These are phyloP conservation scores for Trypanosoma platydactyli DNA, from an alignment of 208 protist genomes.

Conservation along the genomic window DNA sequence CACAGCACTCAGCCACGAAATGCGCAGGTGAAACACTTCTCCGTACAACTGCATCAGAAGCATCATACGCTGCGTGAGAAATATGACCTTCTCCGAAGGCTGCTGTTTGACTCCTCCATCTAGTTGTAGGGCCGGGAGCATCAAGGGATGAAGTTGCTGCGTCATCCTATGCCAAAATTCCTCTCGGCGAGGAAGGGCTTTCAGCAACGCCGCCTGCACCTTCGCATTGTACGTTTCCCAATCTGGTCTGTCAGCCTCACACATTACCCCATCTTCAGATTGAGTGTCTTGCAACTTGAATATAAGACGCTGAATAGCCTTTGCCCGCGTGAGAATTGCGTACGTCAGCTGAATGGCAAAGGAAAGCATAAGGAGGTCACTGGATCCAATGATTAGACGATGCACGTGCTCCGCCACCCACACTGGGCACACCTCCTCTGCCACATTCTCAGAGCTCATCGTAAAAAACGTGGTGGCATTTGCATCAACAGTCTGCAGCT, in stretches of 20 bases:
- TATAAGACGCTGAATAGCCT: constrained; percentile 57
- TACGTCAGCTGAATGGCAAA: constrained; percentile 85
- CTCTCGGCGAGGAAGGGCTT: constrained; percentile 72
- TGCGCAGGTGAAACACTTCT: constrained; percentile 75
- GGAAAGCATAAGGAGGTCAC: constrained; percentile 66
- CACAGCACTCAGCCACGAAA: constrained; percentile 77
- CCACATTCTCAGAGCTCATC: constrained; percentile 73
- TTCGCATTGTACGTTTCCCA: constrained; percentile 76
- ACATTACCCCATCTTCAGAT: constrained; percentile 13
- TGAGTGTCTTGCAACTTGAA: constrained; percentile 40
- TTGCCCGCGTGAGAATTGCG: constrained; percentile 72
- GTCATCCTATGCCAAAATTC: constrained; percentile 93
- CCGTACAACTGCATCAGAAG: constrained; percentile 77
- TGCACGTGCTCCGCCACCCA: constrained; percentile 88
- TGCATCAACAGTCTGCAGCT: constrained; percentile 52
- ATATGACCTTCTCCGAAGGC: constrained; percentile 43
- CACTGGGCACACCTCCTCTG: constrained; percentile 76
- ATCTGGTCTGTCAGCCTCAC: constrained; percentile 26
- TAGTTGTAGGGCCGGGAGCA: constrained; percentile 23
- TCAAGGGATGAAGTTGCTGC: constrained; percentile 76
- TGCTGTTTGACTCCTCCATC: constrained; percentile 11
- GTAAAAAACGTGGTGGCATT: constrained; percentile 76
- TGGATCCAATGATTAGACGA: constrained; percentile 78
- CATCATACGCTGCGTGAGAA: constrained; percentile 77
- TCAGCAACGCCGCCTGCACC: constrained; percentile 57